These are phyloP conservation scores for Leccinum olivaceopallidum DNA, from an alignment of 768 basidiomycete species.

Conservation along the genomic window DNA sequence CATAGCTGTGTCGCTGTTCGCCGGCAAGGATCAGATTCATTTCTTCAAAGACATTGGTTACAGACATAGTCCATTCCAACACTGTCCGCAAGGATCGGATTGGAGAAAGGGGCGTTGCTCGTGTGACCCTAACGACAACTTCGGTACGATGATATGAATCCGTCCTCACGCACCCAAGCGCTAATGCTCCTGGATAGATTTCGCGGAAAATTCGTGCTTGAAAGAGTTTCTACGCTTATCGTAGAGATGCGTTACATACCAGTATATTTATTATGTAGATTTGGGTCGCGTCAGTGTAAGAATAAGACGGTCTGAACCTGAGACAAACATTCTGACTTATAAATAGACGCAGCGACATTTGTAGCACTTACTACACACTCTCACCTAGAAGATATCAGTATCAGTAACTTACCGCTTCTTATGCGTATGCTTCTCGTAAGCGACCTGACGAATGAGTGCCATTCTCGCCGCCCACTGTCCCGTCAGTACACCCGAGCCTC, in stretches of 20 bases:
- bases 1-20: slow-evolving; percentile 89
- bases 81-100: slow-evolving; percentile 75
- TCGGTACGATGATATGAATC: slow-evolving; percentile 48
- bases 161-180: not conserved
- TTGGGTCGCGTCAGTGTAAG: not conserved
- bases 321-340: too few species aligned
- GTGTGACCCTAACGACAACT: slow-evolving; percentile 75
- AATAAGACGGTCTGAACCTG: too few species aligned
- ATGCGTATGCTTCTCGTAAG: too few species aligned
- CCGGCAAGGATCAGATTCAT: slow-evolving; percentile 86
- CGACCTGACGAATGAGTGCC: too few species aligned
- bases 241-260: slow-evolving; percentile 2
- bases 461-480: too few species aligned
- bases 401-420: too few species aligned
- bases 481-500: too few species aligned
- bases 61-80: slow-evolving; percentile 92
- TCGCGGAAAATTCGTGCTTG: slow-evolving; percentile 31
- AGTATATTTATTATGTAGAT: not conserved
- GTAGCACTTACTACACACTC: too few species aligned
- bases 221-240: slow-evolving; percentile 29
- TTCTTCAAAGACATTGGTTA: slow-evolving; percentile 97
- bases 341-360: too few species aligned
- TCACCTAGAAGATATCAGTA: too few species aligned
- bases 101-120: slow-evolving; percentile 84
- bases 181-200: slow-evolving; percentile 24